Evolutionary conservation across 2,329 filamentous ascomycete species (phyloP).

Genomic region (Diplodia intermedia): DNA sequence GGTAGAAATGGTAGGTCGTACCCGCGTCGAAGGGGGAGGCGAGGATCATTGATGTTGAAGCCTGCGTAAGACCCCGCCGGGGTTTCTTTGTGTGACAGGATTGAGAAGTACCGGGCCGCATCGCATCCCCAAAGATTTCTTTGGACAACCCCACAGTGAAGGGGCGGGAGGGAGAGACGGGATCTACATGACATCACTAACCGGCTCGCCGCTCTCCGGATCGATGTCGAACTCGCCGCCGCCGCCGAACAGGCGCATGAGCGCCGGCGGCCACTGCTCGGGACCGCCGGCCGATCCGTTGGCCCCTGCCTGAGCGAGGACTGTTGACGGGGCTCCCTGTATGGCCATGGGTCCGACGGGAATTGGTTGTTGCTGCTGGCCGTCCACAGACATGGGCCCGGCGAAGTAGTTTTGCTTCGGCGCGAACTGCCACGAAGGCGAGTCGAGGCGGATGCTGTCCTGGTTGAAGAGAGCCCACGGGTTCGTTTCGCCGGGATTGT

Average conservation of each 20-base stretch:
- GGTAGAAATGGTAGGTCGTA: no score
- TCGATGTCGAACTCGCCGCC: conserved; percentile 24
- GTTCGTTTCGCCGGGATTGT: conserved; percentile 27
- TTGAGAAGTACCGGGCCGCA: no score
- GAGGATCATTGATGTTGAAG: background rate
- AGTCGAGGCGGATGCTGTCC: conserved; percentile 33
- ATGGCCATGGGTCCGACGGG: conserved; percentile 4
- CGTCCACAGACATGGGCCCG: conserved; percentile 17
- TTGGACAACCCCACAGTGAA: background rate
- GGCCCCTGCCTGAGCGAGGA: conserved; percentile 1
- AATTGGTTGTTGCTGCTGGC: background rate
- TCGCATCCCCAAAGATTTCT: background rate
- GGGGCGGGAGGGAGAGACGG: no score
- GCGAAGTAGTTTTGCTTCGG: conserved; percentile 26
- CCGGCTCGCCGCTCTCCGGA: conserved; percentile 22
- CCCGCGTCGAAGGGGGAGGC: no score
- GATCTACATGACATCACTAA: conserved; percentile 15
- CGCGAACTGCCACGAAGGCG: conserved; percentile 27
- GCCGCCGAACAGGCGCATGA: conserved; percentile 27
- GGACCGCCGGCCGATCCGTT: conserved; percentile 12
- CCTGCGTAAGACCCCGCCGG: background rate
- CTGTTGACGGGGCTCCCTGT: background rate
- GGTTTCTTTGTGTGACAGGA: no score
- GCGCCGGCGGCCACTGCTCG: conserved; percentile 29
- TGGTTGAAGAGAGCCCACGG: conserved; percentile 35